Evolutionary conservation across 257 asterid species (phyloP), one percentile per base, ranked within the genome.

Genomic region (Echites panduratus): DNA sequence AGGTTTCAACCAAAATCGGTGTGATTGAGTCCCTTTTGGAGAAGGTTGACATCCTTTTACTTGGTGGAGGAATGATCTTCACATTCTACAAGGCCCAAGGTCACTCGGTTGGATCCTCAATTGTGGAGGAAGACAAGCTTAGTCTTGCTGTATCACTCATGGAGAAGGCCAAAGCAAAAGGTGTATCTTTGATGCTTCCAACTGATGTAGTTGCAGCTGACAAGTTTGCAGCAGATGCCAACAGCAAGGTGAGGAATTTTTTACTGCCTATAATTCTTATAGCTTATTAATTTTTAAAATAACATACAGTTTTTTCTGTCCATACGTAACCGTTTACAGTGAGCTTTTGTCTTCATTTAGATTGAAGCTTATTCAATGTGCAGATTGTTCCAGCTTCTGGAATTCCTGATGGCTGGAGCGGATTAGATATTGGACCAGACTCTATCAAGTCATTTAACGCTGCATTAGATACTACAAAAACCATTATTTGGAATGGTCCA

Each of bases 371-470:
- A 29, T 44, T 57, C 56, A 27, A 70, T 62, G 57, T 78, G 41
- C 74, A 90, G 97, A 69, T 73, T 73, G 96, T 91, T 75, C 86
- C 92, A 59, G 94, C 97, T 44, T 87, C 95, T 78, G 84, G 74
- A 79, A 89, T 91, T 73, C 96, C 97, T 45, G 96, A 91, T 77
- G 97, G 92, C 44, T 91, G 97, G 96, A 86, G 87, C 95, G 97
- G 97, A 22, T 80, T 91, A 61, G 97, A 91, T 82, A 86, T 89
- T 70, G 97, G 97, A 40, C 97, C 97, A 0, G 89, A 91, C 45
- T 73, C 91, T 17, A 86, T 91, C 79, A 89, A 87, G 73, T 72
- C 95, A 63, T 91, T 91, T 40, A 81, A 85, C 38, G 87, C 82
- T 74, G 87, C 89, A 68, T 72, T 89, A 73, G 93, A 89, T 65